A percentile compares a stretch with the other conserved stretches of the same genome.
phyloP scores from a whole-genome alignment of 345 rosid species.

The Passiflora organensis region DNA sequence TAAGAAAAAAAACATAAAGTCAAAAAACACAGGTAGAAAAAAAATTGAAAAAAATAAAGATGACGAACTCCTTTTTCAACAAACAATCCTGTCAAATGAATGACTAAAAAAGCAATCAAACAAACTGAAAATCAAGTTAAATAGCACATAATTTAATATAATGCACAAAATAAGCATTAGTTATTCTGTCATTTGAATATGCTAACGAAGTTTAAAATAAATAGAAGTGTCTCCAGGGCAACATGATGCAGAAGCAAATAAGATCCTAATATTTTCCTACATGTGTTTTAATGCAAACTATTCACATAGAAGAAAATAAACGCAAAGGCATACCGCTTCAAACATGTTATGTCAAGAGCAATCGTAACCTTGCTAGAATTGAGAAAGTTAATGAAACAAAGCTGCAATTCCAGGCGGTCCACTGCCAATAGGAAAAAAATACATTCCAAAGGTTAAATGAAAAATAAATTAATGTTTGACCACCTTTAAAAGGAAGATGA shows the following conservation, averaged over 20 bases:
- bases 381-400: conserved; percentile 44
- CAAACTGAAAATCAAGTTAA: too few species aligned
- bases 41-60: too few species aligned
- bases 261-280: background rate
- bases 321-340: conserved; percentile 43
- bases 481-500: background rate
- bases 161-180: too few species aligned
- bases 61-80: too few species aligned
- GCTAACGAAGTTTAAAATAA: too few species aligned
- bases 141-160: background rate
- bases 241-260: background rate
- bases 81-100: too few species aligned
- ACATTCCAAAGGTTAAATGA: background rate
- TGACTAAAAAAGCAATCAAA: too few species aligned
- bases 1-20: too few species aligned
- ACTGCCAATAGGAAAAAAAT: conserved; percentile 34
- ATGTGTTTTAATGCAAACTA: background rate
- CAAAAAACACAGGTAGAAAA: too few species aligned
- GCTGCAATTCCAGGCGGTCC: conserved; percentile 64
- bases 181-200: too few species aligned
- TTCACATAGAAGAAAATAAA: background rate
- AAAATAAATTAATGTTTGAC: too few species aligned
- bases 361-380: conserved; percentile 45
- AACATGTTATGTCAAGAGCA: conserved; percentile 54
- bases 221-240: background rate